Conservation (phyloP, 257 asterid species). For the Gentiana macrophylla region DNA sequence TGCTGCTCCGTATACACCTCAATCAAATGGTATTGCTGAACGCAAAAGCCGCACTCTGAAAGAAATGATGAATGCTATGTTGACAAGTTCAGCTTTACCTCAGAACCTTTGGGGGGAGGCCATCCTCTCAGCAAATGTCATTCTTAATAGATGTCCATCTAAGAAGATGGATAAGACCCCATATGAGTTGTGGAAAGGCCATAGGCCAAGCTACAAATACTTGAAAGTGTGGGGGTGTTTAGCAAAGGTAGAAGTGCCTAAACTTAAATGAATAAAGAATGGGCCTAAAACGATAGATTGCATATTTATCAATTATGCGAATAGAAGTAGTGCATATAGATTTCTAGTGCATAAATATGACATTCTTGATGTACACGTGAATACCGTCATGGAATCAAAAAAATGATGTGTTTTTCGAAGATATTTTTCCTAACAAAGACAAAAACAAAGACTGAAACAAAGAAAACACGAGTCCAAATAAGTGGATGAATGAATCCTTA, state of each 20-base stretch:
- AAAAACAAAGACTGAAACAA: too few species aligned
- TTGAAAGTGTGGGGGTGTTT: constrained; percentile 1
- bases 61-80: constrained; percentile 2
- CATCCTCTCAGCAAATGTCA: not conserved
- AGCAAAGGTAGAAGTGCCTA: not conserved
- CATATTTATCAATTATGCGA: too few species aligned
- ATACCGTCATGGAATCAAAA: too few species aligned
- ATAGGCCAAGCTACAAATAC: not conserved
- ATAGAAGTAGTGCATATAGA: too few species aligned
- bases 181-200: not conserved
- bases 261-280: not conserved
- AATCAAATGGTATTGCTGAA: not conserved
- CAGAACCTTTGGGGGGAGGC: not conserved
- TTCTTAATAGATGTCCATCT: not conserved
- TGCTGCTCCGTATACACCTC: not conserved
- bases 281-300: too few species aligned
- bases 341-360: too few species aligned
- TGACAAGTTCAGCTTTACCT: not conserved
- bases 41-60: not conserved
- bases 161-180: not conserved
- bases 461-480: too few species aligned
- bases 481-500: too few species aligned
- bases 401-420: too few species aligned
- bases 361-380: too few species aligned
- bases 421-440: too few species aligned